Evolutionary conservation across 495 filamentous ascomycete species (phyloP).

Genomic region (Neurospora sp.): DNA sequence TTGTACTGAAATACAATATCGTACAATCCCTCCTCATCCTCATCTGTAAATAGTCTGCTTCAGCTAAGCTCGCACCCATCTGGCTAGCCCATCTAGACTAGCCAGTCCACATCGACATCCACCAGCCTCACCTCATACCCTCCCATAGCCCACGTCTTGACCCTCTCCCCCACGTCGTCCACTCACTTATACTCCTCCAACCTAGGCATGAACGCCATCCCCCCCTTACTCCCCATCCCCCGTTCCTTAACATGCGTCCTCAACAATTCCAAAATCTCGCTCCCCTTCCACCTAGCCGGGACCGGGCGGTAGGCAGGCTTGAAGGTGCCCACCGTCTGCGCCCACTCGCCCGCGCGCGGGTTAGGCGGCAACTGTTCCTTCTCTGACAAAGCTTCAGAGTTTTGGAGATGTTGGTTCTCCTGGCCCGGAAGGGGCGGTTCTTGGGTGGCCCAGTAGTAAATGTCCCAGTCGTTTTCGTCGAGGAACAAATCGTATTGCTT

Average conservation of each 20-base stretch:
- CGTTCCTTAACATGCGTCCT: conserved; percentile 60
- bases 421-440: conserved; percentile 43
- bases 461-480: conserved; percentile 99
- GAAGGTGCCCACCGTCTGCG: conserved; percentile 88
- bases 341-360: conserved; percentile 68
- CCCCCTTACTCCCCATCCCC: conserved; percentile 18
- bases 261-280: conserved; percentile 66
- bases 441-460: conserved; percentile 99
- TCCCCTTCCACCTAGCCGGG: conserved; percentile 71
- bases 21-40: not conserved
- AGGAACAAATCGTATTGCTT: conserved; percentile 85
- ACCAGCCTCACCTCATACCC: not conserved
- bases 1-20: not conserved
- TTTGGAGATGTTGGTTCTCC: not conserved
- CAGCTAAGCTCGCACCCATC: not conserved
- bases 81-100: not conserved
- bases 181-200: conserved; percentile 13
- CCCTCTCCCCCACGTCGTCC: not conserved
- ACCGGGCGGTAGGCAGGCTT: conserved; percentile 90
- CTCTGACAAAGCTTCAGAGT: not conserved
- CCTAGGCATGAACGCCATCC: conserved; percentile 42
- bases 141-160: not conserved
- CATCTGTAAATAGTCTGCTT: not conserved
- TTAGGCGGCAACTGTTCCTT: not conserved
- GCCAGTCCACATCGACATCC: not conserved